A percentile compares a stretch with the other conserved stretches of the same genome.
These are phyloP conservation scores for Aureobasidium leucospermi DNA, from an alignment of 2,329 filamentous ascomycete genomes.

Conservation along the genomic window DNA sequence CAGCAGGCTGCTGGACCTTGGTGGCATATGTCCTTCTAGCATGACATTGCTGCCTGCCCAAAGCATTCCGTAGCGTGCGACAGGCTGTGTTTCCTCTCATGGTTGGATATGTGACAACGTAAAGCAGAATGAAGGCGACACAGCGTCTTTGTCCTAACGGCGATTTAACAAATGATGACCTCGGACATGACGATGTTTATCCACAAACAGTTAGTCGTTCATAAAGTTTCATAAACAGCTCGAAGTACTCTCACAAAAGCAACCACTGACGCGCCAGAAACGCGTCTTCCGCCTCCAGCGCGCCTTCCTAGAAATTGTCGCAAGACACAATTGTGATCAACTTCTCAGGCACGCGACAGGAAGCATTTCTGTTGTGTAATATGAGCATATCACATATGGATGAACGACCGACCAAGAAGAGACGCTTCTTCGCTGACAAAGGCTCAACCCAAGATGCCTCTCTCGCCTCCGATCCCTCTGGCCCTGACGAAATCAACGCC, in stretches of 20 bases:
- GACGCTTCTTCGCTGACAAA: conserved; percentile 55
- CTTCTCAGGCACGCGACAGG: neutral
- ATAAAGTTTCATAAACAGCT: neutral
- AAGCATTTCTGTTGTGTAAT: too few relatives aligned
- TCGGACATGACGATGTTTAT: neutral
- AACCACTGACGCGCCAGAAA: conserved; percentile 1
- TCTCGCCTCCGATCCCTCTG: conserved; percentile 25
- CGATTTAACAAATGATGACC: neutral
- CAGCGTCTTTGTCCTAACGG: neutral
- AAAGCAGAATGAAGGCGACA: neutral
- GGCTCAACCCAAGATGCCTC: conserved; percentile 24
- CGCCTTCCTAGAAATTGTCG: neutral
- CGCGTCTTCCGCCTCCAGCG: conserved; percentile 17
- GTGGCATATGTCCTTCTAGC: conserved; percentile 10
- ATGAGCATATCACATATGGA: conserved; percentile 36
- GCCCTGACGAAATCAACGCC: conserved; percentile 27
- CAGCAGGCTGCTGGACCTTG: conserved; percentile 17
- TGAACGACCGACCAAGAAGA: conserved; percentile 52
- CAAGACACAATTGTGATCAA: neutral
- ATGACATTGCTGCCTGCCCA: neutral
- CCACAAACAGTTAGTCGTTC: neutral
- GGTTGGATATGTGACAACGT: too few relatives aligned
- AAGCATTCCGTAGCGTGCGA: neutral
- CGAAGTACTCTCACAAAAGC: neutral
- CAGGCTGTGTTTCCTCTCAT: neutral